phyloP scores from a whole-genome alignment of 106 monocot species.

The Allium sativum region DNA sequence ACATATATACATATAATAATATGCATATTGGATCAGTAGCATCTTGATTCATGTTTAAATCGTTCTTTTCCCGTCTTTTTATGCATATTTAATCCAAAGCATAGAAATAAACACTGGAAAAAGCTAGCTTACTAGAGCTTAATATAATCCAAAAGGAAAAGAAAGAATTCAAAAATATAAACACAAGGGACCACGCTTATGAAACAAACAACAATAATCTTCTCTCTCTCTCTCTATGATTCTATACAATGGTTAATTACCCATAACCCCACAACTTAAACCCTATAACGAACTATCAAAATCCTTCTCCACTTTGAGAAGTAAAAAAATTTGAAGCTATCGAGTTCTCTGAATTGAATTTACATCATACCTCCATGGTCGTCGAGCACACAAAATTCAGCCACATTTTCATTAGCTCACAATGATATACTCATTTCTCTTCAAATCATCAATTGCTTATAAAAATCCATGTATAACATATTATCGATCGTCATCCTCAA shows the following conservation, averaged over 20 bases:
- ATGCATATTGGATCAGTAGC: neutral
- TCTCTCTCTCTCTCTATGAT: conserved; percentile 1
- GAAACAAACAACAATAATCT: neutral
- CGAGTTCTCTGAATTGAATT: neutral
- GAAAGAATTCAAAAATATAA: neutral
- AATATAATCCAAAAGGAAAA: conserved; percentile 9
- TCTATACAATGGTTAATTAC: neutral
- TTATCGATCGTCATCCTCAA: conserved; percentile 21
- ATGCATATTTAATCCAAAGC: neutral
- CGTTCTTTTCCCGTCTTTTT: neutral
- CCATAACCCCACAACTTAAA: neutral
- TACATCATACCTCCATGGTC: conserved; percentile 5
- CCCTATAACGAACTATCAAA: neutral
- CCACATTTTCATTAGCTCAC: neutral
- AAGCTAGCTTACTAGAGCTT: neutral
- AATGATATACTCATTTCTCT: neutral
- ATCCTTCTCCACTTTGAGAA: conserved; percentile 3
- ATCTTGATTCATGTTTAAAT: neutral
- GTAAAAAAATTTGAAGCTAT: neutral
- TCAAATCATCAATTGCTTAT: no score
- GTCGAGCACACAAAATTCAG: conserved; percentile 6
- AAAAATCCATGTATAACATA: neutral
- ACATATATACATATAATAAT: neutral
- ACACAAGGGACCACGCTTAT: neutral
- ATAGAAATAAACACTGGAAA: neutral